Percentiles rank a stretch among this genome's conserved stretches.
phyloP scores from a whole-genome alignment of 768 basidiomycete species.

The Suillus paluster region DNA sequence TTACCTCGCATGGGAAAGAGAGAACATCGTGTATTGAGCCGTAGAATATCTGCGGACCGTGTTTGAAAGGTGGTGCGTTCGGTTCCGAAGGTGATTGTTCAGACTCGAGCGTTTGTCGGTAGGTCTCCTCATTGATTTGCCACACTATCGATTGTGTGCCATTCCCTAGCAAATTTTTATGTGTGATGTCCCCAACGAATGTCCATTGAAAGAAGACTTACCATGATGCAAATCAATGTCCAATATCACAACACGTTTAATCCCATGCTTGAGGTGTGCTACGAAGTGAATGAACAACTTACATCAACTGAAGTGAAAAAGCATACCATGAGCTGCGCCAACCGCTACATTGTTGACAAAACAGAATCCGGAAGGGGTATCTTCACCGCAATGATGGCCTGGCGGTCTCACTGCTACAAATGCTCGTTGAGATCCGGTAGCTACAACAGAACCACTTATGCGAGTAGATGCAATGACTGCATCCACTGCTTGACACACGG shows the following conservation, averaged over 20 bases:
- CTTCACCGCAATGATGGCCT: conserved; percentile 93
- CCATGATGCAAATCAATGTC: conserved; percentile 56
- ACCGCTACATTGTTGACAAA: conserved; percentile 94
- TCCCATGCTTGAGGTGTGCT: conserved; percentile 83
- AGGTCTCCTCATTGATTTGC: conserved; percentile 90
- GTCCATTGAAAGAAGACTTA: conserved; percentile 12
- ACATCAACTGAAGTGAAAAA: neutral
- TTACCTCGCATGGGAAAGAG: conserved; percentile 90
- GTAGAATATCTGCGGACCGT: conserved; percentile 75
- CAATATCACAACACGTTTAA: conserved; percentile 79
- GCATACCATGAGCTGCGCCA: conserved; percentile 85
- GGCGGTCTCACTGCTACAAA: conserved; percentile 91
- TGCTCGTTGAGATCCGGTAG: conserved; percentile 46
- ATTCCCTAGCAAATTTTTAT: conserved; percentile 59
- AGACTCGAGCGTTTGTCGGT: conserved; percentile 65
- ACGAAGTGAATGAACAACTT: conserved; percentile 1
- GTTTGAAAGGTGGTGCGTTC: conserved; percentile 38
- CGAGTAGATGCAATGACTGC: conserved; percentile 45
- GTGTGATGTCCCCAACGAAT: neutral
- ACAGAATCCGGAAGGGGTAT: conserved; percentile 91
- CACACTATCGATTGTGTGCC: conserved; percentile 93
- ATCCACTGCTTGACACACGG: conserved; percentile 90
- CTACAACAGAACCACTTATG: conserved; percentile 7
- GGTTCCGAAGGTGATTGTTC: conserved; percentile 38
- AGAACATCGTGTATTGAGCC: conserved; percentile 94